Percentiles rank a stretch among this genome's conserved stretches.
phyloP scores from a whole-genome alignment of 768 basidiomycete species.

The Podaxis sp. region DNA sequence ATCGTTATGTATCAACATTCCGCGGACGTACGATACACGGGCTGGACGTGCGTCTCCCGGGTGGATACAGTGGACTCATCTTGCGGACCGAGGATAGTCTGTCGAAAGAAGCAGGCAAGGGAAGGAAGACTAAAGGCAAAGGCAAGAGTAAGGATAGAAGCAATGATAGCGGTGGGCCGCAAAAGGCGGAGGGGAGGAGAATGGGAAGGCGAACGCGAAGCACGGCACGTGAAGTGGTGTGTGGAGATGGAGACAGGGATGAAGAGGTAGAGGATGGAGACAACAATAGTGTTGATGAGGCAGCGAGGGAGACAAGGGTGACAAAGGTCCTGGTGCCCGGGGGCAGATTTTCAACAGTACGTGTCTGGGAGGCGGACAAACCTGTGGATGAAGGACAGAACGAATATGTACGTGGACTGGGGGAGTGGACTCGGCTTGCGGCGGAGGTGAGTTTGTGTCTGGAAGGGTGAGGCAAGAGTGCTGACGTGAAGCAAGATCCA shows the following conservation, averaged over 20 bases:
- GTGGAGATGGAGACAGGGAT: background rate
- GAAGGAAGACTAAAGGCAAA: background rate
- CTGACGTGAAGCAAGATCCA: background rate
- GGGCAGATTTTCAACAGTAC: constrained; percentile 61
- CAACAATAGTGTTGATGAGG: constrained; percentile 25
- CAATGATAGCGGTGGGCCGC: no score
- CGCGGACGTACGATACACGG: constrained; percentile 77
- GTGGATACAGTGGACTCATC: constrained; percentile 68
- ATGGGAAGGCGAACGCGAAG: background rate
- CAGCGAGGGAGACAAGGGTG: constrained; percentile 1
- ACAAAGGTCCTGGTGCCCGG: constrained; percentile 36
- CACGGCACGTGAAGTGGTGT: background rate
- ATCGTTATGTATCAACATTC: constrained; percentile 52
- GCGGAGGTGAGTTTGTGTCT: constrained; percentile 46
- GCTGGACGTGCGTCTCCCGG: constrained; percentile 54
- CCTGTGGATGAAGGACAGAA: constrained; percentile 68
- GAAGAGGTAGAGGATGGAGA: background rate
- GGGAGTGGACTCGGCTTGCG: constrained; percentile 69
- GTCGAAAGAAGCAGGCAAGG: background rate
- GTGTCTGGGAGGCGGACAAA: constrained; percentile 76
- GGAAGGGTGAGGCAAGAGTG: no score
- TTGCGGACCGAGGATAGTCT: constrained; percentile 26
- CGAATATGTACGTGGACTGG: constrained; percentile 66
- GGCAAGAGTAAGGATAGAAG: background rate
- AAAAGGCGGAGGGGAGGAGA: background rate